Percentiles rank a stretch among this genome's conserved stretches.
Conservation (phyloP, 306 rosid genomes). For the Amphicarpaea edgeworthii region DNA sequence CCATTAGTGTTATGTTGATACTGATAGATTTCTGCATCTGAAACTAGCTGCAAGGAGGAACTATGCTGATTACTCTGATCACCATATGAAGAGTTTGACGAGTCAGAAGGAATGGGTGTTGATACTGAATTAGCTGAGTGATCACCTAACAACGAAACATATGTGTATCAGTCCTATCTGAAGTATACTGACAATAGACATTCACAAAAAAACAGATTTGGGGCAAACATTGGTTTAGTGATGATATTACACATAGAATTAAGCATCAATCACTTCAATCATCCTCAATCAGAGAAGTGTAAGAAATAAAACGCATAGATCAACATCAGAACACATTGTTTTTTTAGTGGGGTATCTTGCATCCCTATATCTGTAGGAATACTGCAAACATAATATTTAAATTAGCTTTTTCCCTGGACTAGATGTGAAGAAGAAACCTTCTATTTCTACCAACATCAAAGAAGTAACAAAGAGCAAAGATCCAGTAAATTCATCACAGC, state of each 20-base stretch:
- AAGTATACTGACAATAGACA: not conserved
- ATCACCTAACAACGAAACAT: constrained; percentile 50
- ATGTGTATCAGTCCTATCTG: no score
- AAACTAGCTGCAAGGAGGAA: constrained; percentile 53
- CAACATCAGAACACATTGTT: constrained; percentile 36
- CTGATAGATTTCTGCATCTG: constrained; percentile 48
- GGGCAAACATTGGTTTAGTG: not conserved
- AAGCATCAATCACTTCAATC: not conserved
- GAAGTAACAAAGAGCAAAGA: not conserved
- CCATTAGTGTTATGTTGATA: constrained; percentile 44
- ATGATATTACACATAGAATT: not conserved
- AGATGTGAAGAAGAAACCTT: not conserved
- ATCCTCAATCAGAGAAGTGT: not conserved
- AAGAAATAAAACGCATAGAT: constrained; percentile 13
- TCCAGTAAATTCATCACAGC: not conserved
- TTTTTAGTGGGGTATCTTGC: not conserved
- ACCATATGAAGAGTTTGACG: constrained; percentile 52
- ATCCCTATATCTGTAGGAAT: not conserved
- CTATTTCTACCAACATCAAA: not conserved
- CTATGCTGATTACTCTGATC: constrained; percentile 57
- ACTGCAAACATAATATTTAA: not conserved
- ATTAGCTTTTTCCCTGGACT: not conserved
- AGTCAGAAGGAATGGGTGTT: constrained; percentile 33
- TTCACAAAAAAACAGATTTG: constrained; percentile 11
- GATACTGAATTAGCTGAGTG: constrained; percentile 50